Percentiles rank a stretch among this genome's conserved stretches.
These are phyloP conservation scores for Ophiosphaerella narmari DNA, from an alignment of 2,329 filamentous ascomycete species.

Conservation along the genomic window DNA sequence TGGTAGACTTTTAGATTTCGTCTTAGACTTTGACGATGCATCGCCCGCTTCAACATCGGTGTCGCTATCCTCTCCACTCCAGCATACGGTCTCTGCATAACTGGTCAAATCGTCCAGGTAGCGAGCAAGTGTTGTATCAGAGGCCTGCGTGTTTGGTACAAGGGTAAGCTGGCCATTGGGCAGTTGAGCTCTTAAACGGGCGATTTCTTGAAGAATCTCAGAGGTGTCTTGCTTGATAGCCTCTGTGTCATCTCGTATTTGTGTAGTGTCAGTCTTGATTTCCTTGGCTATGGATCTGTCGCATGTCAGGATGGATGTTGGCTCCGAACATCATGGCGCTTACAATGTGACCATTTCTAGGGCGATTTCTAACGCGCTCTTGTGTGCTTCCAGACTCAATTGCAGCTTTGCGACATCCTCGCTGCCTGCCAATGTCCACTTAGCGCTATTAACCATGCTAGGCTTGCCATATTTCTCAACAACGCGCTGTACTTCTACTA, in stretches of 20 bases:
- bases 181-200: slow-evolving; percentile 7
- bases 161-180: slow-evolving; percentile 1
- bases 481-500: slow-evolving; percentile 1
- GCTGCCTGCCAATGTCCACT: not conserved
- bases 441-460: not conserved
- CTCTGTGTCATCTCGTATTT: not conserved
- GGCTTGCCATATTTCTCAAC: not conserved
- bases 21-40: not conserved
- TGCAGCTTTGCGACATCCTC: slow-evolving; percentile 2
- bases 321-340: not conserved
- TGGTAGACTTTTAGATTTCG: not conserved
- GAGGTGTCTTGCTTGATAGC: slow-evolving; percentile 15
- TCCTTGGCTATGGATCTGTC: not conserved
- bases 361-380: not conserved
- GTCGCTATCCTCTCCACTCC: slow-evolving; percentile 4
- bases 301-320: no score
- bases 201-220: slow-evolving; percentile 13
- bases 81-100: slow-evolving; percentile 10
- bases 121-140: slow-evolving; percentile 6
- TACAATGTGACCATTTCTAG: slow-evolving; percentile 2
- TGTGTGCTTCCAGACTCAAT: slow-evolving; percentile 2
- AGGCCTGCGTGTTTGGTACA: not conserved
- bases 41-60: not conserved
- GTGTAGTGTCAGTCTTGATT: not conserved
- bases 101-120: slow-evolving; percentile 13